Evolutionary conservation across 2,329 filamentous ascomycete species (phyloP), one percentile per base, ranked within the genome.

Genomic region (Triangularia verruculosa): DNA sequence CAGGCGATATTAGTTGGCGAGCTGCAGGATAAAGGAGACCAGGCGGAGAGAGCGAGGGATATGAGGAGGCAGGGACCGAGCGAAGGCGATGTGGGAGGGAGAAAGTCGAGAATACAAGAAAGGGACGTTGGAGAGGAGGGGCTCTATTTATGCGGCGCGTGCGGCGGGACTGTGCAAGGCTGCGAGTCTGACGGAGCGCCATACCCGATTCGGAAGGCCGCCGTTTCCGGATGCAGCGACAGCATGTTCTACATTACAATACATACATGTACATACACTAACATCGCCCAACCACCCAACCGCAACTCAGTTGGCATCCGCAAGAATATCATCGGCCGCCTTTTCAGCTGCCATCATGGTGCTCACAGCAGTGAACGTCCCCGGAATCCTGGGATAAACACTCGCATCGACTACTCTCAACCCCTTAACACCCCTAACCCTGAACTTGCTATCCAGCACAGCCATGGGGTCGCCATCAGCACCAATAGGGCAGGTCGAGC

Each of bases 371-470:
- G 85, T 30, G 77, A 79, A 59, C 25, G 71, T 72, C 5, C 84
- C 84, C 8, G 75, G 73, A 51, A 75, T 83, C 58, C 76, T 77
- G 2, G 83, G 82, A 66, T 84, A 89, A 0, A 83, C 78, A 24
- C 79, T 83, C 0, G 85, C 86, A 74, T 89, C 86, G 0, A 89
- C 86, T 2, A 89, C 86, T 27, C 86, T 76, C 57, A 89, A 71
- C 0, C 82, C 81, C 0, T 78, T 72, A 0, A 86, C 80, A 0
- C 84, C 84, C 8, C 82, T 76, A 0, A 89, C 86, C 12, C 79
- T 77, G 71, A 89, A 87, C 60, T 83, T 78, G 0, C 76, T 78
- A 71, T 89, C 84, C 57, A 89, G 70, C 8, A 88, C 85, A 0
- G 84, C 85, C 71, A 80, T 82, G 2, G 78, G 74, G 69, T 89